Conservation (phyloP, 805 yeast genomes). For the Cyberlindnera japonica region DNA sequence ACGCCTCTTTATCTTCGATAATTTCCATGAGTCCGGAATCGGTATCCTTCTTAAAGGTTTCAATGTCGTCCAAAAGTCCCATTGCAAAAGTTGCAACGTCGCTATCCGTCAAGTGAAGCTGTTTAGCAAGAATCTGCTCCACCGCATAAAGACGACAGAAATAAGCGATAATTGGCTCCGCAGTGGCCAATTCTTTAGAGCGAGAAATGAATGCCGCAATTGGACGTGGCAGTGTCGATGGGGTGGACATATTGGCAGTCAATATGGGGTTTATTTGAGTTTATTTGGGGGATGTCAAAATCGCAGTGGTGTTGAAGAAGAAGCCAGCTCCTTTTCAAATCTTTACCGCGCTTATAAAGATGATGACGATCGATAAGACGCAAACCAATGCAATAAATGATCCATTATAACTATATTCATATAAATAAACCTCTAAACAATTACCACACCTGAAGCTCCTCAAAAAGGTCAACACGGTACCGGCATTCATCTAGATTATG, state of each 20-base stretch:
- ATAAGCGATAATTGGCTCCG: constrained; percentile 69
- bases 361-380: too few species aligned
- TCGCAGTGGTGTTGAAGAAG: too few species aligned
- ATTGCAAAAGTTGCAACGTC: constrained; percentile 60
- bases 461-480: constrained; percentile 64
- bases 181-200: constrained; percentile 50
- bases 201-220: constrained; percentile 44
- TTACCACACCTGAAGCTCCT: constrained; percentile 75
- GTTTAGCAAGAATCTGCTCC: constrained; percentile 60
- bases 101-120: constrained; percentile 52
- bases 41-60: constrained; percentile 42
- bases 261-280: background rate
- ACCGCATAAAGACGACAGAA: constrained; percentile 69
- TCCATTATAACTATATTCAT: too few species aligned
- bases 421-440: too few species aligned
- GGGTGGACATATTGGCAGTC: constrained; percentile 12
- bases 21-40: constrained; percentile 41
- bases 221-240: constrained; percentile 27
- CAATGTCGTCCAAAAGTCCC: constrained; percentile 66
- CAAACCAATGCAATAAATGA: too few species aligned
- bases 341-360: too few species aligned
- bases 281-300: too few species aligned
- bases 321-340: too few species aligned
- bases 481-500: constrained; percentile 38
- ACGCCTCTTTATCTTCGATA: constrained; percentile 56